Percentiles rank a stretch among this genome's conserved stretches.
phyloP scores from a whole-genome alignment of 2,329 filamentous ascomycete genomes.

The Sporothrix pseudoabietina region DNA sequence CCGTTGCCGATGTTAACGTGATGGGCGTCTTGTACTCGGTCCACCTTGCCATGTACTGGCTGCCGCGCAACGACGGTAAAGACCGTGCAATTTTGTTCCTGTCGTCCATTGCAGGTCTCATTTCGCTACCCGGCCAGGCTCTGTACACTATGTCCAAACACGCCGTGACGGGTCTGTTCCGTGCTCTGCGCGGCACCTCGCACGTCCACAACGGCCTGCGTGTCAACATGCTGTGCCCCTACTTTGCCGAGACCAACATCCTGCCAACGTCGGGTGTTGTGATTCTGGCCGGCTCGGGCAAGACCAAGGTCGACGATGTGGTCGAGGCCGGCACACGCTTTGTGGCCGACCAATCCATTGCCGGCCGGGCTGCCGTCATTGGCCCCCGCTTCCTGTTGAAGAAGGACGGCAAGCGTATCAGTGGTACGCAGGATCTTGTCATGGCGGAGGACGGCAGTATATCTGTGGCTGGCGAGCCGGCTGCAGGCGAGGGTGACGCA shows the following conservation, averaged over 20 bases:
- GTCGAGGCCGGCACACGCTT: slow-evolving; percentile 64
- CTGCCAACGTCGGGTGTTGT: slow-evolving; percentile 50
- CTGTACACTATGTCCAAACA: slow-evolving; percentile 66
- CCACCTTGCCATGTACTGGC: slow-evolving; percentile 63
- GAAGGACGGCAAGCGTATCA: slow-evolving; percentile 36
- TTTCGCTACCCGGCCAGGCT: slow-evolving; percentile 46
- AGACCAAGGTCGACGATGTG: slow-evolving; percentile 59
- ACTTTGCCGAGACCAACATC: slow-evolving; percentile 64
- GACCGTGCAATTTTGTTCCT: slow-evolving; percentile 65
- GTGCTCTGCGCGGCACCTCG: slow-evolving; percentile 55
- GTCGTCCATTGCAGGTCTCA: slow-evolving; percentile 60
- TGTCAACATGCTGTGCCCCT: slow-evolving; percentile 66
- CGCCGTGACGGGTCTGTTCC: slow-evolving; percentile 64
- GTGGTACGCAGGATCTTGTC: slow-evolving; percentile 7
- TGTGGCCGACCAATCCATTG: slow-evolving; percentile 58
- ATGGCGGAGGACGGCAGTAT: slow-evolving; percentile 5
- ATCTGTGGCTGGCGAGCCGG: slow-evolving; percentile 34
- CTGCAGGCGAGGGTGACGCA: slow-evolving; percentile 17
- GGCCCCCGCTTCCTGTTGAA: slow-evolving; percentile 57
- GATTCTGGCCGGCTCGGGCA: slow-evolving; percentile 58
- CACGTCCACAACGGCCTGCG: slow-evolving; percentile 54
- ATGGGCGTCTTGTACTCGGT: slow-evolving; percentile 65
- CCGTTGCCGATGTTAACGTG: slow-evolving; percentile 63
- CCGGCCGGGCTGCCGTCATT: slow-evolving; percentile 59
- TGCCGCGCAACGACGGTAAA: slow-evolving; percentile 50